Conservation (phyloP, 345 rosid genomes). For the Noccaea caerulescens region DNA sequence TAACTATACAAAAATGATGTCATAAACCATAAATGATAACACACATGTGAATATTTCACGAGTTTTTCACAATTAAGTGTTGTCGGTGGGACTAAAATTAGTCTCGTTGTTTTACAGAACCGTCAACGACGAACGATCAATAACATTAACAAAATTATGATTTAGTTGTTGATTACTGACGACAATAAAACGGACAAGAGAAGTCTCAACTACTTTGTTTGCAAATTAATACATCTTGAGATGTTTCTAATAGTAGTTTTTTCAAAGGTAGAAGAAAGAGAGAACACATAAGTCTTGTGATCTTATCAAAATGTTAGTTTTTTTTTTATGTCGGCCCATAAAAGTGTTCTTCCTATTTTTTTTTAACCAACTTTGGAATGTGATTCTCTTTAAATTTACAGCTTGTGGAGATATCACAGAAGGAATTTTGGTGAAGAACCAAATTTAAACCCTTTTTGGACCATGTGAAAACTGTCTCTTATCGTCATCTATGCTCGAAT, state of each 20-base stretch:
- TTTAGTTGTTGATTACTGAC: background rate
- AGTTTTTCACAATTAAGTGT: slow-evolving; percentile 8
- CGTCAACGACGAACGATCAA: background rate
- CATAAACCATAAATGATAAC: background rate
- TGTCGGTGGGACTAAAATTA: background rate
- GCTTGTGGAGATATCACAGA: slow-evolving; percentile 21
- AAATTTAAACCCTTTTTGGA: slow-evolving; percentile 11
- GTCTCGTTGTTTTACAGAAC: background rate
- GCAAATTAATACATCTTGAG: slow-evolving; percentile 1
- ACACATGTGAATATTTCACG: slow-evolving; percentile 13
- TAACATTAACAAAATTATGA: too few relatives aligned
- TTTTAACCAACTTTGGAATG: slow-evolving; percentile 37
- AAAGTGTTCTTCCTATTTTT: background rate
- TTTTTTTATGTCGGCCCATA: slow-evolving; percentile 8
- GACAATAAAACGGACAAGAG: background rate
- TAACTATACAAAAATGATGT: too few relatives aligned
- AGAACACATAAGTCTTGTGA: slow-evolving; percentile 18
- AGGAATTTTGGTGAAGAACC: slow-evolving; percentile 36
- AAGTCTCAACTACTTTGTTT: background rate
- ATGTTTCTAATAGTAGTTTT: background rate
- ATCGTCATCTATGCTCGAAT: slow-evolving; percentile 37
- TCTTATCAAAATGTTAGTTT: background rate
- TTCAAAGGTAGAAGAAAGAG: slow-evolving; percentile 3
- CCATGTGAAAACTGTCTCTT: slow-evolving; percentile 33
- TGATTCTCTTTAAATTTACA: slow-evolving; percentile 38